A percentile compares a stretch with the other conserved stretches of the same genome.
Conservation (phyloP, 257 asterid genomes). For the Solanum sparsipilum region DNA sequence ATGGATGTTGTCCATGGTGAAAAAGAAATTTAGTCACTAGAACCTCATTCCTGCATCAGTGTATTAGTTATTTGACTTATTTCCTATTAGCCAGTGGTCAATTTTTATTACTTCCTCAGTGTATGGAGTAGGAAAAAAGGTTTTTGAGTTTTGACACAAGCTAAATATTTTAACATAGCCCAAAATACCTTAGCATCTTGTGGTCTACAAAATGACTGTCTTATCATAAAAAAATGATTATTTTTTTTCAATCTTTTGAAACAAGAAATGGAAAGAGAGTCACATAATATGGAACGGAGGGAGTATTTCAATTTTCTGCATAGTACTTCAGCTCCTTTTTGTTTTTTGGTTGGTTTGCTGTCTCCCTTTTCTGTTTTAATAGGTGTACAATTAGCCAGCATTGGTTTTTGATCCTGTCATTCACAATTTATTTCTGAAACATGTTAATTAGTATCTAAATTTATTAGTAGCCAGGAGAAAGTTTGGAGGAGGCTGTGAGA, state of each 20-base stretch:
- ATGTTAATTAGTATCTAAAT: neutral
- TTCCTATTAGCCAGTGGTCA: neutral
- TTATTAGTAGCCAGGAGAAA: constrained; percentile 78
- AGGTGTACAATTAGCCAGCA: neutral
- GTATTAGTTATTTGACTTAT: neutral
- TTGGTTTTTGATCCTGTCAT: neutral
- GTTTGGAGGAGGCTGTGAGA: constrained; percentile 94
- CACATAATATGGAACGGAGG: neutral
- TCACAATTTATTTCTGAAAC: neutral
- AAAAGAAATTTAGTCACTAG: neutral
- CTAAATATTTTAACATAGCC: neutral
- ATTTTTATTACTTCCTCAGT: neutral
- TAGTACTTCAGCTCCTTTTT: neutral
- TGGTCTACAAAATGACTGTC: neutral
- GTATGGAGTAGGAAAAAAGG: neutral
- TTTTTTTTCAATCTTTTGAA: neutral
- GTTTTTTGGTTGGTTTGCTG: neutral
- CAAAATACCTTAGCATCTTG: neutral
- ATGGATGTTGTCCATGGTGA: neutral
- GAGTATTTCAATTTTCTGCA: neutral
- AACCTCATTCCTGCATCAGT: neutral
- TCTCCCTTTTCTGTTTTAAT: neutral
- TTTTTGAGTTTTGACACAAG: neutral
- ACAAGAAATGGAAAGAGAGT: neutral
- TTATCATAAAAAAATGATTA: neutral